These are phyloP conservation scores for Pistacia atlantica DNA, from an alignment of 345 rosid genomes.

Conservation along the genomic window DNA sequence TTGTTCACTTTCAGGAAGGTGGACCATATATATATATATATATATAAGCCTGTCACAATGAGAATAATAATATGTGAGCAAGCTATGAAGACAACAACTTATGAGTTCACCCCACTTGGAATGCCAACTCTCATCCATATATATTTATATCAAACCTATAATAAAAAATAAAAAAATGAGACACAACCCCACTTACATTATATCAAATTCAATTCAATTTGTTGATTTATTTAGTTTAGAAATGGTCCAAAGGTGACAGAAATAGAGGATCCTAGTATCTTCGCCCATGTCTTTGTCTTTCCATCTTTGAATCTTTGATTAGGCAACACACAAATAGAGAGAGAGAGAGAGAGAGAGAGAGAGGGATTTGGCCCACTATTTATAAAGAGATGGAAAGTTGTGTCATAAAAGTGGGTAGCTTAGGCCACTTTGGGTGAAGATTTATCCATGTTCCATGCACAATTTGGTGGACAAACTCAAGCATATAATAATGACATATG, in stretches of 20 bases:
- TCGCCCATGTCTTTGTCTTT: constrained; percentile 31
- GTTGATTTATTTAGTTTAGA: background rate
- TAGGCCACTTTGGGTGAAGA: constrained; percentile 13
- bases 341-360: constrained; percentile 4
- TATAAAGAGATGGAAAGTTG: constrained; percentile 17
- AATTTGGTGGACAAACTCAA: constrained; percentile 21
- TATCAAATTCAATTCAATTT: background rate
- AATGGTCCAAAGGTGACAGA: constrained; percentile 3
- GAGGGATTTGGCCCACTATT: no score
- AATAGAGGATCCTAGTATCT: constrained; percentile 36
- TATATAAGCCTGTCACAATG: constrained; percentile 13
- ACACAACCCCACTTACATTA: constrained; percentile 13
- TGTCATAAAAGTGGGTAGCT: constrained; percentile 21
- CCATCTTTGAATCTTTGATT: constrained; percentile 30
- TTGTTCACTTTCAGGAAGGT: constrained; percentile 12
- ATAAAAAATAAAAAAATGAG: constrained; percentile 12
- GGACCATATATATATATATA: background rate
- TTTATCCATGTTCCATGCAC: constrained; percentile 27
- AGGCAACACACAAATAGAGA: background rate
- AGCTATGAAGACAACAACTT: constrained; percentile 23
- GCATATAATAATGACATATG: constrained; percentile 4
- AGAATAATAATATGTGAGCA: constrained; percentile 12
- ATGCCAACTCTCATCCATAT: constrained; percentile 24
- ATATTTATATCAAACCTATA: background rate
- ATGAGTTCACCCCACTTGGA: constrained; percentile 31